phyloP scores from a whole-genome alignment of 108 stramenopile genomes.

The Cyclotella cryptica region DNA sequence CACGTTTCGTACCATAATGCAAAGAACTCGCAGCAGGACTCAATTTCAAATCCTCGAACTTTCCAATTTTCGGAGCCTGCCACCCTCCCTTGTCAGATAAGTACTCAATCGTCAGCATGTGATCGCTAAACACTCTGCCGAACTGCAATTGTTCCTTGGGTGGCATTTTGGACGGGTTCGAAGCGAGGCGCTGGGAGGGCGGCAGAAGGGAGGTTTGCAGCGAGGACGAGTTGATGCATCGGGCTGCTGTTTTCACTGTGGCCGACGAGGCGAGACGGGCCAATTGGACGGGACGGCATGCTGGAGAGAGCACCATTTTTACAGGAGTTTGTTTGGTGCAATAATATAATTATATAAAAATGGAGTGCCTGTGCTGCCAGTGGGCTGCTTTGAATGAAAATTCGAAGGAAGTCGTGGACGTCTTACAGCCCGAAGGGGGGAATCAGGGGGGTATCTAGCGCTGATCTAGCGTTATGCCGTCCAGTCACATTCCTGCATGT shows the following conservation, averaged over 20 bases:
- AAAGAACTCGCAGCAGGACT: slow-evolving; percentile 89
- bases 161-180: slow-evolving; percentile 14
- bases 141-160: slow-evolving; percentile 77
- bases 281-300: neutral
- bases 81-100: slow-evolving; percentile 69
- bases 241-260: slow-evolving; percentile 1
- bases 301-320: no score
- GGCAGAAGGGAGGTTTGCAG: slow-evolving; percentile 32
- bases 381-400: no score
- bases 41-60: slow-evolving; percentile 80
- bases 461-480: no score
- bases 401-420: no score
- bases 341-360: no score
- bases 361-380: no score
- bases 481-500: no score
- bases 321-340: no score
- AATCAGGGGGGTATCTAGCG: no score
- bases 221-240: slow-evolving; percentile 56
- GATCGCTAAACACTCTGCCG: slow-evolving; percentile 87
- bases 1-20: slow-evolving; percentile 83
- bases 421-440: no score
- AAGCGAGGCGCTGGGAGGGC: neutral
- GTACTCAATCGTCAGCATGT: slow-evolving; percentile 94
- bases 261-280: neutral
- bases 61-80: slow-evolving; percentile 81